Evolutionary conservation across 176 grass and related monocot species (phyloP), one percentile per base, ranked within the genome.

Genomic region (Carex kokanica): DNA sequence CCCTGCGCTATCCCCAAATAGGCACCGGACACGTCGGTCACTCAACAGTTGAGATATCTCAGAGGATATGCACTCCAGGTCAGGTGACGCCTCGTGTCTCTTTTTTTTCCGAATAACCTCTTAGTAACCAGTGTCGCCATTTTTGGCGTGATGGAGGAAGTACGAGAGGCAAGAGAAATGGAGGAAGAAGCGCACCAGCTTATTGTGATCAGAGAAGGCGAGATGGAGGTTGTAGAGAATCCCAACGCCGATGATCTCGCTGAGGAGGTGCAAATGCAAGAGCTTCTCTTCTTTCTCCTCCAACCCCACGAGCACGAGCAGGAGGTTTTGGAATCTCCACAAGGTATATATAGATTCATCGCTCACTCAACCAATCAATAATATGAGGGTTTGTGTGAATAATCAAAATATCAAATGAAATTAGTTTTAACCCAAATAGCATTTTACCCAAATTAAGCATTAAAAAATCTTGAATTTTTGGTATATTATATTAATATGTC

Each of bases 181-280:
- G 72, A 18, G 11, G 72, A 75, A 16, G 72, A 75, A 27, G 72
- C 13, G 23, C 6, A 18, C 8, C 2, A 17, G 36, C 61, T 82
- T 16, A 15, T 82, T 66, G 40, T 66, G 58, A 82, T 66, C 55
- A 52, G 79, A 47, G 79, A 82, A 13, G 79, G 21, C 0, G 79
- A 65, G 24, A 11, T 21, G 17, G 34, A 24, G 79, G 79, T 82
- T 40, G 20, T 17, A 16, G n/a, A 7, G 20, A 65, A 81, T 43
- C 79, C 60, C 3, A 15, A 80, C 79, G 89, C 86, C 63, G 38
- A 7, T 6, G 63, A 25, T 12, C 15, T 91, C 13, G 90, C 92
- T 0, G 88, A 92, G 55, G 84, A 89, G 36, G 20, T 88, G 62
- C 92, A 92, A 74, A 52, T 94, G 52, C 68, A 92, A 74, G 92